These are phyloP conservation scores for Rutidosis leptorrhynchoides DNA, from an alignment of 129 eudicot genomes.

Conservation along the genomic window DNA sequence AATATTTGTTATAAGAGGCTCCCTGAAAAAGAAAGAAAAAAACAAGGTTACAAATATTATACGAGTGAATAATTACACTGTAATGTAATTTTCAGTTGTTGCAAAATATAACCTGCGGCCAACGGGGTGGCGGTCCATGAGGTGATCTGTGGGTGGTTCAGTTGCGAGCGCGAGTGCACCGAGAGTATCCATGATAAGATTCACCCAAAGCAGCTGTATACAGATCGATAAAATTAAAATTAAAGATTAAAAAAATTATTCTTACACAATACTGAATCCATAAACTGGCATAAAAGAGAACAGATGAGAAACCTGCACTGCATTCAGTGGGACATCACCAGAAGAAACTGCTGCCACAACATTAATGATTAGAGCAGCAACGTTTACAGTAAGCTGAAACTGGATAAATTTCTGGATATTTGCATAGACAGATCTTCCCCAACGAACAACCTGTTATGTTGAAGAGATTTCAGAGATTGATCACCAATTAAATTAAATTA, in stretches of 20 bases:
- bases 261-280: neutral
- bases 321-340: constrained; percentile 88
- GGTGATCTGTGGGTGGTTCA: constrained; percentile 94
- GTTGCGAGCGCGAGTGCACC: constrained; percentile 99
- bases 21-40: constrained; percentile 44
- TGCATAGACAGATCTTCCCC: constrained; percentile 92
- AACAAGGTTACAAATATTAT: neutral
- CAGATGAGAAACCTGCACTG: constrained; percentile 66
- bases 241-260: neutral
- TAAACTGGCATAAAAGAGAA: constrained; percentile 1
- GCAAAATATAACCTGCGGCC: constrained; percentile 73
- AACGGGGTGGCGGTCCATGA: constrained; percentile 80
- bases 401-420: constrained; percentile 90
- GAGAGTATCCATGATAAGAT: constrained; percentile 93
- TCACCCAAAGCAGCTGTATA: constrained; percentile 93
- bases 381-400: constrained; percentile 90
- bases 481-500: too few relatives aligned
- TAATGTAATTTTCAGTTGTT: neutral
- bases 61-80: neutral
- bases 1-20: constrained; percentile 87
- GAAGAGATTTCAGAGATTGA: constrained; percentile 7
- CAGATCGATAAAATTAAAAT: neutral
- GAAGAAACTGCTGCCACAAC: constrained; percentile 88
- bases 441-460: constrained; percentile 62
- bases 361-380: constrained; percentile 72